Percentiles rank a stretch among this genome's conserved stretches.
Evolutionary conservation across 768 basidiomycete species (phyloP).

Genomic region (Mrakia frigida): DNA sequence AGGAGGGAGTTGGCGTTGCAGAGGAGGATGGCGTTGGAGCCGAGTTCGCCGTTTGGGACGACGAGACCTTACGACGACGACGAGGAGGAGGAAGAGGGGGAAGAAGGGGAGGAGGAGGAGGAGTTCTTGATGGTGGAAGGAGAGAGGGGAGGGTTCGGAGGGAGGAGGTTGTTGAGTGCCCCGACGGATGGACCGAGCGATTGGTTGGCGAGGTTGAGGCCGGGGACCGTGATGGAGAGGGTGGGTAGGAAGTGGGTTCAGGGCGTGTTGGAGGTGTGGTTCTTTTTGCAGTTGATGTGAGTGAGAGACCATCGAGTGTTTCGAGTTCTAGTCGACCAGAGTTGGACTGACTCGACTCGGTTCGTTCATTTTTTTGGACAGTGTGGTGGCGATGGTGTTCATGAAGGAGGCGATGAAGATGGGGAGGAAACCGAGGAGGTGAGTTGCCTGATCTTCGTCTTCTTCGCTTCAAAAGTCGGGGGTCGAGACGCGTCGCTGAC

Average conservation of each 20-base stretch:
- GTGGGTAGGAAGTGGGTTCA: conserved; percentile 31
- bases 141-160: conserved; percentile 15
- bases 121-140: conserved; percentile 17
- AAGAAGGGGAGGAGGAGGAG: conserved; percentile 13
- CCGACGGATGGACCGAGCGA: conserved; percentile 25
- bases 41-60: conserved; percentile 11
- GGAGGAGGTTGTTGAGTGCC: conserved; percentile 10
- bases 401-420: conserved; percentile 14
- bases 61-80: background rate
- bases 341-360: conserved; percentile 47
- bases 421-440: conserved; percentile 8
- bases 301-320: too few relatives aligned
- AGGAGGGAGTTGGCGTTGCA: conserved; percentile 20
- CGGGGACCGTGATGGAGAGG: conserved; percentile 26
- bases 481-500: background rate
- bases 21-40: conserved; percentile 3
- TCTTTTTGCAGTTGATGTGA: conserved; percentile 74
- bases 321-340: too few relatives aligned
- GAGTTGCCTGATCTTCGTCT: background rate
- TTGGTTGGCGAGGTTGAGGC: conserved; percentile 31
- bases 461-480: background rate
- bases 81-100: conserved; percentile 4
- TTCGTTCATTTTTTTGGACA: background rate
- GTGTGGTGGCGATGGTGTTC: background rate
- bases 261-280: conserved; percentile 67